Evolutionary conservation across 305 asterid genomes (phyloP).

Genomic region (Fraxinus nigra): DNA sequence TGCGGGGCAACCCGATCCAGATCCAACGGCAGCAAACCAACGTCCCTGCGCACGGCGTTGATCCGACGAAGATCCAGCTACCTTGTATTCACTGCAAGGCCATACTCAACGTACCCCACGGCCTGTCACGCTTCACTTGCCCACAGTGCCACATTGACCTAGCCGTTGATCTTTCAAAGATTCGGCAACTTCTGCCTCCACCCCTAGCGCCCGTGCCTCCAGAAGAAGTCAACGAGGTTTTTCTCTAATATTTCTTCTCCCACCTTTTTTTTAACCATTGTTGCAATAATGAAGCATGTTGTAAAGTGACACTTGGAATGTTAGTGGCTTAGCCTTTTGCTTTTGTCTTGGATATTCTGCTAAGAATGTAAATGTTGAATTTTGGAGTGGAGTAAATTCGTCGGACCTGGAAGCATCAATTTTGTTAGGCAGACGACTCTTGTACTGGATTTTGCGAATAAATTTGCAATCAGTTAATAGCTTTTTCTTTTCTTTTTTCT

Average conservation of each 20-base stretch:
- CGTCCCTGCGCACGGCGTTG: constrained; percentile 81
- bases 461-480: constrained; percentile 2
- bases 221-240: constrained; percentile 53
- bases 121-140: constrained; percentile 74
- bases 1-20: constrained; percentile 42
- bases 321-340: constrained; percentile 5
- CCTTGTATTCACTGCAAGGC: constrained; percentile 95
- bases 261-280: neutral
- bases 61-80: constrained; percentile 95
- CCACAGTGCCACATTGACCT: constrained; percentile 86
- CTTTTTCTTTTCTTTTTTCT: neutral
- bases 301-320: constrained; percentile 14
- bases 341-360: neutral
- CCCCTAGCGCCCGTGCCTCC: constrained; percentile 40
- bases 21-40: constrained; percentile 39
- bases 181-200: constrained; percentile 48
- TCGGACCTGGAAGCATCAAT: neutral
- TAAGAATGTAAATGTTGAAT: neutral
- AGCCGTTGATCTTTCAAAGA: constrained; percentile 69
- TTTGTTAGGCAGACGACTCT: neutral
- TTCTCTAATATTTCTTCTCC: neutral
- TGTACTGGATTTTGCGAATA: neutral
- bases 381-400: neutral
- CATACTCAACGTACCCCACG: constrained; percentile 86
- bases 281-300: neutral